phyloP scores from a whole-genome alignment of 2,329 filamentous ascomycete genomes.

The Fusarium sororula region DNA sequence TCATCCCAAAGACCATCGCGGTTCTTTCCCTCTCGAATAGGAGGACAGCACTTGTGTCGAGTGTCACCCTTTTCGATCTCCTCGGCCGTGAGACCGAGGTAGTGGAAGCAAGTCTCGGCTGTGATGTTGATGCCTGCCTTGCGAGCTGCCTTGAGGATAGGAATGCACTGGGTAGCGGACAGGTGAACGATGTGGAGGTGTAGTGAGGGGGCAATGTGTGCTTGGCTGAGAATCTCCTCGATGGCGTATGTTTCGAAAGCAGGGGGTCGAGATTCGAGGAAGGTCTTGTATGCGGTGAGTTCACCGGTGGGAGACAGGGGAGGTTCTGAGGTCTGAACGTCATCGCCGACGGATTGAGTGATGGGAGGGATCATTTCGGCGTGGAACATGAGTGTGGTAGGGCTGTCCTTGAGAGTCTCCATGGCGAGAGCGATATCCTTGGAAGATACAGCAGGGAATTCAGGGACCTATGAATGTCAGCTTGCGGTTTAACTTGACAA shows the following conservation, averaged over 20 bases:
- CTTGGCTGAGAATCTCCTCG: slow-evolving; percentile 83
- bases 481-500: not conserved
- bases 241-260: slow-evolving; percentile 93
- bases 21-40: slow-evolving; percentile 83
- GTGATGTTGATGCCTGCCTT: slow-evolving; percentile 82
- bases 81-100: slow-evolving; percentile 85
- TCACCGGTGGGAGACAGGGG: slow-evolving; percentile 77
- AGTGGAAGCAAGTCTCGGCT: slow-evolving; percentile 96
- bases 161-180: slow-evolving; percentile 88
- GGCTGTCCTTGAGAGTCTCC: slow-evolving; percentile 77
- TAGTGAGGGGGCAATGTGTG: slow-evolving; percentile 80
- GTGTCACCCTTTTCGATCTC: slow-evolving; percentile 86
- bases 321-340: slow-evolving; percentile 73
- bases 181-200: slow-evolving; percentile 94
- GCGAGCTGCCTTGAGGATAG: slow-evolving; percentile 78
- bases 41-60: slow-evolving; percentile 93
- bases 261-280: slow-evolving; percentile 88
- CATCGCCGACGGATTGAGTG: slow-evolving; percentile 79
- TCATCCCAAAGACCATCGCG: slow-evolving; percentile 90
- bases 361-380: slow-evolving; percentile 98
- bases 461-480: slow-evolving; percentile 73
- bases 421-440: slow-evolving; percentile 83
- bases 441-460: slow-evolving; percentile 91
- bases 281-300: slow-evolving; percentile 84
- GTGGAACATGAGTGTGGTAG: slow-evolving; percentile 98